A percentile compares a stretch with the other conserved stretches of the same genome.
Conservation (phyloP, 768 basidiomycete species). For the Amanita polypyramis region DNA sequence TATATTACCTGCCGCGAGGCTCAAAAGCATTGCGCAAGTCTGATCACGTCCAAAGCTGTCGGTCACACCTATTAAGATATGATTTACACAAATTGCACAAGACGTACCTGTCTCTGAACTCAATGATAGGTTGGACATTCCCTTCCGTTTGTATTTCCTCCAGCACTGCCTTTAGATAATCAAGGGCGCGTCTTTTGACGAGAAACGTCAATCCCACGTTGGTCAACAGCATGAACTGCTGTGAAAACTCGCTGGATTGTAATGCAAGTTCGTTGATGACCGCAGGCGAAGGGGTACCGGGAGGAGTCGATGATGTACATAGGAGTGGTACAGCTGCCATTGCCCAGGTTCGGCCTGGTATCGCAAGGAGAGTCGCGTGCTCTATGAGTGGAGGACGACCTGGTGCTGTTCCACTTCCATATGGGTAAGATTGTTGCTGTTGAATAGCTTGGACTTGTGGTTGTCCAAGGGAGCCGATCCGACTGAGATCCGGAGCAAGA, state of each 20-base stretch:
- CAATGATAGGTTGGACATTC: slow-evolving; percentile 67
- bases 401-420: slow-evolving; percentile 24
- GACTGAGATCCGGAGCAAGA: slow-evolving; percentile 64
- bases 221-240: slow-evolving; percentile 81
- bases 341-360: slow-evolving; percentile 80
- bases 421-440: slow-evolving; percentile 27
- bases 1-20: slow-evolving; percentile 76
- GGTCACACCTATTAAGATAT: slow-evolving; percentile 6
- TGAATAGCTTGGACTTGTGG: slow-evolving; percentile 24
- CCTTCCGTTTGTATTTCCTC: slow-evolving; percentile 75
- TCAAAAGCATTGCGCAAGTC: slow-evolving; percentile 85
- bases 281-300: slow-evolving; percentile 38
- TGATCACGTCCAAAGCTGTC: slow-evolving; percentile 84
- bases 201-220: slow-evolving; percentile 80
- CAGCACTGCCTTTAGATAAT: slow-evolving; percentile 72
- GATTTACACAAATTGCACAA: neutral
- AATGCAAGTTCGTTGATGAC: slow-evolving; percentile 72
- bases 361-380: slow-evolving; percentile 63
- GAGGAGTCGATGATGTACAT: slow-evolving; percentile 16
- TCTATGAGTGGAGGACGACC: slow-evolving; percentile 62
- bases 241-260: slow-evolving; percentile 65
- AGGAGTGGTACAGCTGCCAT: slow-evolving; percentile 47
- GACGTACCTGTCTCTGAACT: slow-evolving; percentile 69
- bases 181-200: slow-evolving; percentile 72
- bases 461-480: slow-evolving; percentile 61